These are phyloP conservation scores for Claviceps fusiformis DNA, from an alignment of 2,329 filamentous ascomycete species.

Conservation along the genomic window DNA sequence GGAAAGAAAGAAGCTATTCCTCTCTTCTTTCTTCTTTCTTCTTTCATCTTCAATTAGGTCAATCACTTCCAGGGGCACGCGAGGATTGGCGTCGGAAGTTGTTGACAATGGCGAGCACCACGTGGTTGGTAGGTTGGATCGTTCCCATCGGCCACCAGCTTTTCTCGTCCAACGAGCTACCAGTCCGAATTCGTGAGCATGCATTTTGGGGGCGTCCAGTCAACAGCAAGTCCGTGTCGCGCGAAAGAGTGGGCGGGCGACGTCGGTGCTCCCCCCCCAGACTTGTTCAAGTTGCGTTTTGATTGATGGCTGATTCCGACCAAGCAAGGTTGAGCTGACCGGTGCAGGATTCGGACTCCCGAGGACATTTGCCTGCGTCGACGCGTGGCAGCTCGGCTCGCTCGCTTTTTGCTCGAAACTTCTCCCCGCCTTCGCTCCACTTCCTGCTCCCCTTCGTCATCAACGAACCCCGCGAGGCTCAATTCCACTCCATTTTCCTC, in stretches of 20 bases:
- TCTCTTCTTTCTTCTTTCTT: too few species aligned
- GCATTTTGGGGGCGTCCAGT: neutral
- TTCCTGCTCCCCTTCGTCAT: constrained; percentile 5
- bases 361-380: too few species aligned
- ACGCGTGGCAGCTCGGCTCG: neutral
- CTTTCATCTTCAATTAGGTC: neutral
- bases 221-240: neutral
- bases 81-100: neutral
- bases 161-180: neutral
- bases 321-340: neutral
- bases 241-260: neutral
- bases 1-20: too few species aligned
- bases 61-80: neutral
- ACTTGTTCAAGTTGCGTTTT: too few species aligned
- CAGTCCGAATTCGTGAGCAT: neutral
- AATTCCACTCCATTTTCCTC: neutral
- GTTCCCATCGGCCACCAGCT: neutral
- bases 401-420: constrained; percentile 4
- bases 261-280: neutral
- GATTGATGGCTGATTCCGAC: neutral
- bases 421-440: constrained; percentile 7
- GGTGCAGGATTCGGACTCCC: neutral
- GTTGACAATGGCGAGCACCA: neutral
- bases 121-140: neutral
- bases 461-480: constrained; percentile 3